phyloP scores from a whole-genome alignment of 2,329 filamentous ascomycete genomes.

The Zymoseptoria tritici region DNA sequence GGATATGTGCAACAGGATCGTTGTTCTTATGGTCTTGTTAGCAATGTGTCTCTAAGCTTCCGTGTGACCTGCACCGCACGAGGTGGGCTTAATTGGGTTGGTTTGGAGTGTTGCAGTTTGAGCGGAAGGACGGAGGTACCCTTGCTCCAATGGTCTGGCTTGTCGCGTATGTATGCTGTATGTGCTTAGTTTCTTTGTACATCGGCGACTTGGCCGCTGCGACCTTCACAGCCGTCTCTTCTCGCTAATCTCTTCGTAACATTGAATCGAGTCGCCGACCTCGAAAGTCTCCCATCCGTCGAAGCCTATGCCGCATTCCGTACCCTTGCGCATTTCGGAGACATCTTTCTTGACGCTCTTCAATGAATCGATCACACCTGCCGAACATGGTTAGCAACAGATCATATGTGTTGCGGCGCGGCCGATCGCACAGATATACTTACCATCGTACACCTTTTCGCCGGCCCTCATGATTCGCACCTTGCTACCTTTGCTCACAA shows the following conservation, averaged over 20 bases:
- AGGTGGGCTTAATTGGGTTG: no score
- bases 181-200: background rate
- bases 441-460: slow-evolving; percentile 73
- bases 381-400: slow-evolving; percentile 4
- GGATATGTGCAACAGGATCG: no score
- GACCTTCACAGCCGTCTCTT: slow-evolving; percentile 50
- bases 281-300: slow-evolving; percentile 70
- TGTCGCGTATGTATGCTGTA: background rate
- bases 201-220: background rate
- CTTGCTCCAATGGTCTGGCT: background rate
- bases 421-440: slow-evolving; percentile 31
- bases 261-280: slow-evolving; percentile 78
- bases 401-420: background rate
- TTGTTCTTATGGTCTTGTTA: no score
- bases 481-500: slow-evolving; percentile 54
- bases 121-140: background rate
- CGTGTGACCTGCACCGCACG: no score
- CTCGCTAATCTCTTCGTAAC: slow-evolving; percentile 71
- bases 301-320: slow-evolving; percentile 88
- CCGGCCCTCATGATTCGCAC: slow-evolving; percentile 64
- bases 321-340: slow-evolving; percentile 78
- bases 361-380: slow-evolving; percentile 71
- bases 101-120: no score
- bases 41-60: no score
- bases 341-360: slow-evolving; percentile 93